Conservation (phyloP, 805 yeast species). For the Helenozyma rhizophorensis region DNA sequence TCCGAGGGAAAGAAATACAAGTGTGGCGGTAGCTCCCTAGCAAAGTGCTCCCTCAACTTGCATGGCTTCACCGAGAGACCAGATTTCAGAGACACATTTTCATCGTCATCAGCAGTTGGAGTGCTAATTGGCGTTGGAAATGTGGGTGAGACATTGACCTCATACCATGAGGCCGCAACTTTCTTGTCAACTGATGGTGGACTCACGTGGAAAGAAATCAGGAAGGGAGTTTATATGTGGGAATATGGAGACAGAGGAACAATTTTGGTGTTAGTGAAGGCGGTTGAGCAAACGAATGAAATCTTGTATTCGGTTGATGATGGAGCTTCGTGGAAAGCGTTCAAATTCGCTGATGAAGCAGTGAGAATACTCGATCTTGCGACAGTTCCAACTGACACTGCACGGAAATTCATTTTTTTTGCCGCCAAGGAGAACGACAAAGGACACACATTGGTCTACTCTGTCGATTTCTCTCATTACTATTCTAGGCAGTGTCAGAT, state of each 20-base stretch:
- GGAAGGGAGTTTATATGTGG: slow-evolving; percentile 79
- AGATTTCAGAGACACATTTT: slow-evolving; percentile 79
- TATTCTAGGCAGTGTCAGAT: slow-evolving; percentile 38
- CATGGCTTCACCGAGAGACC: slow-evolving; percentile 88
- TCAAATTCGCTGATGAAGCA: slow-evolving; percentile 53
- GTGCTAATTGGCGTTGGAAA: slow-evolving; percentile 89
- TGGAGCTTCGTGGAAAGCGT: slow-evolving; percentile 73
- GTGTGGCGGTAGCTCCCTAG: slow-evolving; percentile 49
- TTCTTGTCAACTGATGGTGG: slow-evolving; percentile 91
- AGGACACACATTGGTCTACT: slow-evolving; percentile 37
- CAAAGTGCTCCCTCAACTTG: slow-evolving; percentile 72
- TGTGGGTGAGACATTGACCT: slow-evolving; percentile 62
- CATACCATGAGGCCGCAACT: slow-evolving; percentile 55
- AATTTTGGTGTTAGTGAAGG: slow-evolving; percentile 66
- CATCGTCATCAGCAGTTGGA: slow-evolving; percentile 88
- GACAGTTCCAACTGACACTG: slow-evolving; percentile 90
- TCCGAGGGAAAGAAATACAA: slow-evolving; percentile 51
- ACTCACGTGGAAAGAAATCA: slow-evolving; percentile 75
- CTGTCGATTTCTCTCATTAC: slow-evolving; percentile 35
- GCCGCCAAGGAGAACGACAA: slow-evolving; percentile 30
- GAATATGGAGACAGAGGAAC: slow-evolving; percentile 96
- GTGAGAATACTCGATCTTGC: slow-evolving; percentile 67
- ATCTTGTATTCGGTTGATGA: slow-evolving; percentile 70
- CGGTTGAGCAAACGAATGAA: slow-evolving; percentile 51
- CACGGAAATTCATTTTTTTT: slow-evolving; percentile 69